A percentile compares a stretch with the other conserved stretches of the same genome.
Conservation (phyloP, 140 eudicot species). For the Erigeron philadelphicus region DNA sequence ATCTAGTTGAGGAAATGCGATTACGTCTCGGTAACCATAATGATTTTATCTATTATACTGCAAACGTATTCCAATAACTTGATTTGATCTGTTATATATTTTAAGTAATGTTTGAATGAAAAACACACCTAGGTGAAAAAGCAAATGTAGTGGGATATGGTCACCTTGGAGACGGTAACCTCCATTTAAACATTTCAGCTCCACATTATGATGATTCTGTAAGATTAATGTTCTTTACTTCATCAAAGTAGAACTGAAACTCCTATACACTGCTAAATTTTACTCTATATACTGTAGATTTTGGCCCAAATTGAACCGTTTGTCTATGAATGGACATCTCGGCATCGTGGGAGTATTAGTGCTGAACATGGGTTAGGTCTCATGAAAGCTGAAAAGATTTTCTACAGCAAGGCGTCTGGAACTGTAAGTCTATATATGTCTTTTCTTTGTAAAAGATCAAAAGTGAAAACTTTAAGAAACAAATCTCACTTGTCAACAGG, state of each 20-base stretch:
- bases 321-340: conserved; percentile 96
- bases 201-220: conserved; percentile 65
- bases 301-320: conserved; percentile 80
- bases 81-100: conserved; percentile 5
- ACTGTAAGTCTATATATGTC: conserved; percentile 43
- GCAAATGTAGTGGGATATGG: conserved; percentile 95
- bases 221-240: conserved; percentile 33
- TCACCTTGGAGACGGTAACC: conserved; percentile 95
- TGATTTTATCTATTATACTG: not conserved
- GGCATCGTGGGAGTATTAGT: conserved; percentile 91
- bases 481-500: conserved; percentile 36
- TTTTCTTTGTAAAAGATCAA: not conserved
- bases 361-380: conserved; percentile 97
- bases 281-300: conserved; percentile 42
- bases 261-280: not conserved
- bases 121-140: conserved; percentile 38
- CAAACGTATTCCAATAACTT: not conserved
- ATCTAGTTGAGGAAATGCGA: conserved; percentile 86
- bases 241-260: not conserved
- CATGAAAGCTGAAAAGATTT: conserved; percentile 89
- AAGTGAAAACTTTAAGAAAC: not conserved
- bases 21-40: conserved; percentile 59
- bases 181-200: conserved; percentile 78
- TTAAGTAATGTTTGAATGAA: conserved; percentile 2
- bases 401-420: conserved; percentile 87